Evolutionary conservation across 495 filamentous ascomycete genomes (phyloP).

Genomic region (Lasiosphaeria ovina): DNA sequence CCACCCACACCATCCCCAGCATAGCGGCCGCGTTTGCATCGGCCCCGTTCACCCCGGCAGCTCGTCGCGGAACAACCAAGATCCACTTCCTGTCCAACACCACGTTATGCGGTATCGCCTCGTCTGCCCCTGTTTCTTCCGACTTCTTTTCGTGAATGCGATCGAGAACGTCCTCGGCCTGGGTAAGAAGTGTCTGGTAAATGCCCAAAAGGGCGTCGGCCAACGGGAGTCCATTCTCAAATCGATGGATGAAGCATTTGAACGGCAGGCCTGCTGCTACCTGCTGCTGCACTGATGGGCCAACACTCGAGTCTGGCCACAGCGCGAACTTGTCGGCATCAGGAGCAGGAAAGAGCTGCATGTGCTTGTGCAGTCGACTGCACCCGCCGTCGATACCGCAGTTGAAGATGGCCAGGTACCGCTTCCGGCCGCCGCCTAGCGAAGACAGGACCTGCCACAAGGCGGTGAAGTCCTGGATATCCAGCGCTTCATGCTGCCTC

Average conservation of each 20-base stretch:
- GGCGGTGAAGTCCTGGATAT: conserved; percentile 17
- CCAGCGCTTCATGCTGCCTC: conserved; percentile 30
- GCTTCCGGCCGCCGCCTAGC: neutral
- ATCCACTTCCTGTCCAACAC: conserved; percentile 40
- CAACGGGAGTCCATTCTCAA: conserved; percentile 14
- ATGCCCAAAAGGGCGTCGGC: conserved; percentile 12
- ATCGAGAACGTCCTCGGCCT: conserved; percentile 23
- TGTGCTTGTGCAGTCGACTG: conserved; percentile 45
- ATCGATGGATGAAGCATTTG: conserved; percentile 16
- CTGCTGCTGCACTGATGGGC: neutral
- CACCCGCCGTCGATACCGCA: conserved; percentile 37
- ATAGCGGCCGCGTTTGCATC: conserved; percentile 41
- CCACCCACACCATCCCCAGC: conserved; percentile 40
- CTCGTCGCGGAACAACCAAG: conserved; percentile 37
- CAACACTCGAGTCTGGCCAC: conserved; percentile 12
- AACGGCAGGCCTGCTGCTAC: conserved; percentile 16
- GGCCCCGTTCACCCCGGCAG: conserved; percentile 22
- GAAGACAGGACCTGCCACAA: conserved; percentile 4
- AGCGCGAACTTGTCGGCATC: conserved; percentile 11
- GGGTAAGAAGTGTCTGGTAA: conserved; percentile 28
- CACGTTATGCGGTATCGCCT: conserved; percentile 41
- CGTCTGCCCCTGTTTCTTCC: conserved; percentile 4
- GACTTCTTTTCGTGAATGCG: neutral
- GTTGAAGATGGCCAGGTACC: conserved; percentile 37
- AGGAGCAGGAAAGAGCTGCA: conserved; percentile 38